Percentiles rank a stretch among this genome's conserved stretches.
Conservation (phyloP, 2,329 filamentous ascomycete species). For the Fusarium mundagurra region DNA sequence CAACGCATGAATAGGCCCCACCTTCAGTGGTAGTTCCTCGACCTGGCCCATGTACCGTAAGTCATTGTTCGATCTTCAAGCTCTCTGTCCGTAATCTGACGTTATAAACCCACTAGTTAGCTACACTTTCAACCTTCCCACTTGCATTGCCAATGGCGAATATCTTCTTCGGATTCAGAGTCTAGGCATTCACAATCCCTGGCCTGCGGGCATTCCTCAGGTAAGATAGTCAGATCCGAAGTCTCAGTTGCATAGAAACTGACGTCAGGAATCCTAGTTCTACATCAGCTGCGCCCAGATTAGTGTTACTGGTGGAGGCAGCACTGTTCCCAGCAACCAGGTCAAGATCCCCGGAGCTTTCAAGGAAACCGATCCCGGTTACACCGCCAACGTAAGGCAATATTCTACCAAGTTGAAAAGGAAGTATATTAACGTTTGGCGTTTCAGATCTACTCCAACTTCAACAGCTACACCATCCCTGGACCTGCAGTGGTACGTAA, state of each 20-base stretch:
- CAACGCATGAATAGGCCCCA: fast-evolving
- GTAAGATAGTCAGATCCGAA: fast-evolving
- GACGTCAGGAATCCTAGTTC: neutral
- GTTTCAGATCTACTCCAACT: constrained; percentile 3
- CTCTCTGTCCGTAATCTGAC: neutral
- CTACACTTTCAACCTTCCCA: constrained; percentile 1
- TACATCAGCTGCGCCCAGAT: constrained; percentile 17
- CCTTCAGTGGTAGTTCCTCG: neutral
- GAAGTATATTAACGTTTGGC: fast-evolving
- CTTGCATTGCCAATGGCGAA: constrained; percentile 3
- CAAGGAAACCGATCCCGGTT: neutral
- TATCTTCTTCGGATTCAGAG: constrained; percentile 10
- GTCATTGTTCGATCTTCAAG: no score
- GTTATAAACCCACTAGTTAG: neutral
- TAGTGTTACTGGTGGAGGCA: neutral
- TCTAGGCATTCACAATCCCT: constrained; percentile 8
- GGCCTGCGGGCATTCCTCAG: constrained; percentile 2
- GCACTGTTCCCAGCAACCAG: constrained; percentile 1
- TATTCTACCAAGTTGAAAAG: fast-evolving
- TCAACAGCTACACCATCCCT: constrained; percentile 3
- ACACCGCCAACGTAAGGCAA: neutral
- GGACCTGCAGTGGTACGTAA: constrained; percentile 6
- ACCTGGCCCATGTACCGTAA: constrained; percentile 3
- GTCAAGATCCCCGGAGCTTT: constrained; percentile 14
- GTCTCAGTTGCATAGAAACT: fast-evolving